phyloP scores from a whole-genome alignment of 768 basidiomycete genomes.

The Saitozyma sp. region DNA sequence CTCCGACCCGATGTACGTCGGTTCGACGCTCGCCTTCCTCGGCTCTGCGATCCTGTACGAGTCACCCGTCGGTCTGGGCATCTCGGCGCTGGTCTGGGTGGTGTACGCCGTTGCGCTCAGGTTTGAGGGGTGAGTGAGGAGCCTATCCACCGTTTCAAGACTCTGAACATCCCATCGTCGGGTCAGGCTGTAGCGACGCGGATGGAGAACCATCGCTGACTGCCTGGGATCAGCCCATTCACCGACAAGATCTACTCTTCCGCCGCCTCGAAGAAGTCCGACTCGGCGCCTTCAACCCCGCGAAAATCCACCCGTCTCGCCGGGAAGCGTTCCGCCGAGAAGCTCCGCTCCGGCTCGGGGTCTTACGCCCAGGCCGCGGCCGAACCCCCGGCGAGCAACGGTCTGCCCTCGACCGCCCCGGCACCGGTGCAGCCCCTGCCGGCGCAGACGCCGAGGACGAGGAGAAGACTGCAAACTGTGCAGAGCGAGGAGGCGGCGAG shows the following conservation, averaged over 20 bases:
- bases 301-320: constrained; percentile 18
- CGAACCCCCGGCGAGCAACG: constrained; percentile 11
- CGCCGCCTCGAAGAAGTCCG: constrained; percentile 32
- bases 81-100: constrained; percentile 78
- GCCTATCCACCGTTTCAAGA: background rate
- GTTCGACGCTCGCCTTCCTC: constrained; percentile 84
- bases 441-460: constrained; percentile 9
- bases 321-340: constrained; percentile 13
- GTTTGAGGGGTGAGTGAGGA: constrained; percentile 76
- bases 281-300: constrained; percentile 17
- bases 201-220: background rate
- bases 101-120: constrained; percentile 79
- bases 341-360: constrained; percentile 6
- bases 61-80: constrained; percentile 75
- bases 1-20: constrained; percentile 94
- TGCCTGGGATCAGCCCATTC: constrained; percentile 51
- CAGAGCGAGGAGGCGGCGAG: constrained; percentile 14
- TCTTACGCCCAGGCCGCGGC: constrained; percentile 37
- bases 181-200: too few relatives aligned
- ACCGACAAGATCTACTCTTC: constrained; percentile 56
- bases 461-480: constrained; percentile 8
- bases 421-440: background rate
- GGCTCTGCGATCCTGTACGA: constrained; percentile 88
- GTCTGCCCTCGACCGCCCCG: constrained; percentile 12
- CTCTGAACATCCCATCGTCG: background rate